phyloP scores from a whole-genome alignment of 2,329 filamentous ascomycete genomes.

The Neonectria neomacrospora region DNA sequence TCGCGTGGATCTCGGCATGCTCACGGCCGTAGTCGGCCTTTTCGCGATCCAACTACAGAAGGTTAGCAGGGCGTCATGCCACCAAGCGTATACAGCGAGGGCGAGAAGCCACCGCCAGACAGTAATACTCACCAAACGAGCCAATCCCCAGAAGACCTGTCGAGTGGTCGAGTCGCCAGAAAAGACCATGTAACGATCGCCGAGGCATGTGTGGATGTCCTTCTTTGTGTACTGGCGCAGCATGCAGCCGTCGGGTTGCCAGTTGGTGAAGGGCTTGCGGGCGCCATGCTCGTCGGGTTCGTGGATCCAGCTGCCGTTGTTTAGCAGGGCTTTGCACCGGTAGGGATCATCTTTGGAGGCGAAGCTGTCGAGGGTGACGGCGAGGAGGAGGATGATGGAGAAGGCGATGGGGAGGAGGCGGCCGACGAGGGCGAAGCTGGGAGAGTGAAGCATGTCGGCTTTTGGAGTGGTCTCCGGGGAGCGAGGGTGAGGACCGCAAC shows the following conservation, averaged over 20 bases:
- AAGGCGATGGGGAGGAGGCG: conserved; percentile 36
- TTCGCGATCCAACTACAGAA: conserved; percentile 38
- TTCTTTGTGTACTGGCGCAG: conserved; percentile 64
- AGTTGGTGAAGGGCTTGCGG: conserved; percentile 55
- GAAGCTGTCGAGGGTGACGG: conserved; percentile 31
- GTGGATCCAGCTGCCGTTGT: conserved; percentile 62
- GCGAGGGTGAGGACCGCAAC: not conserved
- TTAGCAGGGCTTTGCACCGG: conserved; percentile 63
- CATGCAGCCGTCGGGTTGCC: conserved; percentile 70
- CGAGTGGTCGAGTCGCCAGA: conserved; percentile 70
- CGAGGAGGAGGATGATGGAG: conserved; percentile 31
- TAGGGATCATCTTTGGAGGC: conserved; percentile 55
- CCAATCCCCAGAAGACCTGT: conserved; percentile 67
- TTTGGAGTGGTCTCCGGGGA: not conserved
- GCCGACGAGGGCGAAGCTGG: conserved; percentile 23
- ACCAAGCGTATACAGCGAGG: too few species aligned
- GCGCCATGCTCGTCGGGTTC: conserved; percentile 45
- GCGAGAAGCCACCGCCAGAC: not conserved
- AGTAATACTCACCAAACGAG: conserved; percentile 40
- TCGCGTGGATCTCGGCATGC: conserved; percentile 26
- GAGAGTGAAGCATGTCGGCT: conserved; percentile 28
- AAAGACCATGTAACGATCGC: conserved; percentile 64
- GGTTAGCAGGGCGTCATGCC: conserved; percentile 6
- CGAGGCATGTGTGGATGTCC: conserved; percentile 65
- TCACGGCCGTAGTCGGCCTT: conserved; percentile 28